Base-by-base conservation (phyloP, 805 yeast genomes). In the Aciculoconidium aculeatum region DNA sequence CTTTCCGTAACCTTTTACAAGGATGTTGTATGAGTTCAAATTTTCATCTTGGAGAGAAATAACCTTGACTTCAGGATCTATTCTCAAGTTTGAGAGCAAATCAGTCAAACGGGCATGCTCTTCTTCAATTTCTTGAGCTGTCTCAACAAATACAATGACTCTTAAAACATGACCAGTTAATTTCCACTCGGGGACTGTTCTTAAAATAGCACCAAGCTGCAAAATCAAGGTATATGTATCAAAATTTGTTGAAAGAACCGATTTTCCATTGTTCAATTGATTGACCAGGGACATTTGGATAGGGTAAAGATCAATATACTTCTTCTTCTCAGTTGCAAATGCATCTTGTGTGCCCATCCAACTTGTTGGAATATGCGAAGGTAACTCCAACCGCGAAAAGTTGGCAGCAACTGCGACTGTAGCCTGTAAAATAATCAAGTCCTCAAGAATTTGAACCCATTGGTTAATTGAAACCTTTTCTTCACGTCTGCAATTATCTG, bases 361-460 rank as follows among this genome's bases (percentile, higher is more conserved):
- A 29, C 14, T 28, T 22, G 15, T 20, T 17, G 21, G 29, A 2
- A 15, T n/a, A 11, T 54, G 51, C 3, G 53, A 59, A 0, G 96
- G 96, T n/a, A 87, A 57, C 7, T 70, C 62, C 32, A 90, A 49
- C 4, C 64, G 49, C 10, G 75, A 70, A 43, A 92, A 92, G 3
- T 95, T 96, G 30, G 83, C 85, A 0, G 97, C 96, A 29, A 92
- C 79, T 0, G 96, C 97, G 17, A 92, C 86, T 31, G 94, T 88
- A 4, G 94, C 82, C 48, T 83, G 84, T 80, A 92, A 74, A 8
- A 87, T 65, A 7, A 92, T 69, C 43, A 92, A 64, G 54, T 94
- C 98, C 51, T 92, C 99, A 15, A 92, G 70, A 11, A 87, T 73
- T 39, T 85, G 84, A 15, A 92, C 95, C 96, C 97, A 92, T 47